Evolutionary conservation across 306 rosid genomes (phyloP), one percentile per base, ranked within the genome.

Genomic region (Inga oerstediana): DNA sequence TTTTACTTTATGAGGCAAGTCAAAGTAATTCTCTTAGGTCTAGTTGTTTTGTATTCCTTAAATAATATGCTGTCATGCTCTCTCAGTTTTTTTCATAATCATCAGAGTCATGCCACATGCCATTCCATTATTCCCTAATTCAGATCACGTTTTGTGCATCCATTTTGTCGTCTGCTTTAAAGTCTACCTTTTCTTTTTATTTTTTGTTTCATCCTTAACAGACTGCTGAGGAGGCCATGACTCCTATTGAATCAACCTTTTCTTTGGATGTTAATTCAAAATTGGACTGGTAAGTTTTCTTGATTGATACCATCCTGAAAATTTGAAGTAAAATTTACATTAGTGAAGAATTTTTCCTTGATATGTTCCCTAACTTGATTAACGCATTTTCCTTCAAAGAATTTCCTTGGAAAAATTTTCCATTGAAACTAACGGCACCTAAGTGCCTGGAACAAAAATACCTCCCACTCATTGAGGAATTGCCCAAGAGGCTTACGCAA

Each of bases 201-300:
- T 20, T 35, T 81, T 46, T 56, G 34, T 65, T 12, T 51, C 69
- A 8, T 75, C 54, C 82, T 68, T 70, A 80, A 75, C 89, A 95
- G 98, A 95, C 93, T 65, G 98, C 98, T 74, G 98, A 92, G 86
- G 97, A 89, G 87, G 98, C 98, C 43, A 95, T 93, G 98, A 95
- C 98, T 24, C 98, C 98, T 73, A 95, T 95, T 83, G 98, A 95
- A 78, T 95, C 98, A 45, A 92, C 98, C 64, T 95, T 95, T 84
- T 95, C 98, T 65, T 86, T 95, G 88, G 94, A 93, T 87, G 98
- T 95, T 32, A 91, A 93, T 84, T 95, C 98, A 66, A 95, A 93
- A 84, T 82, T 95, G 92, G 98, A 95, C 87, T 95, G 98, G 98
- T 95, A 77, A 92, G 92, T 84, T 80, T 74, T 58, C 56, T 59